These are phyloP conservation scores for Mycena polygramma DNA, from an alignment of 768 basidiomycete species.

Conservation along the genomic window DNA sequence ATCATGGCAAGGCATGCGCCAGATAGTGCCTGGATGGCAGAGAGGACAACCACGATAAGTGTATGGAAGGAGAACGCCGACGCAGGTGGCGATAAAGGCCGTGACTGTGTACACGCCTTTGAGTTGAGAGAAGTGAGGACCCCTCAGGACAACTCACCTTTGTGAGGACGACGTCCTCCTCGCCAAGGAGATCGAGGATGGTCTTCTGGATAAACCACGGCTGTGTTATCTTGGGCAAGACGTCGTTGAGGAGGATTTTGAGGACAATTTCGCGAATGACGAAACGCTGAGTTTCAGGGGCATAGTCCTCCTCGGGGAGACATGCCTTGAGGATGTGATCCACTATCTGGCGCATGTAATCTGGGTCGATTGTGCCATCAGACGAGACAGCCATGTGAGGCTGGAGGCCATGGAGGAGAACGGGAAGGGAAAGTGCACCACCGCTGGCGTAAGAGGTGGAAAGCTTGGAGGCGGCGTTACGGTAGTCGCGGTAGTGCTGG, in stretches of 20 bases:
- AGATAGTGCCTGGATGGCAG: slow-evolving; percentile 79
- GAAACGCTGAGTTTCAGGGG: slow-evolving; percentile 81
- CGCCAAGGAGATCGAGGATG: slow-evolving; percentile 59
- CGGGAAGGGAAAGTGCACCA: slow-evolving; percentile 70
- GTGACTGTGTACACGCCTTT: neutral
- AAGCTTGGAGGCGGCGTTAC: slow-evolving; percentile 71
- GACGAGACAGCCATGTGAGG: slow-evolving; percentile 84
- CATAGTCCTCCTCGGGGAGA: slow-evolving; percentile 84
- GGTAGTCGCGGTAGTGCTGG: slow-evolving; percentile 86
- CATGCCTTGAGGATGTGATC: slow-evolving; percentile 81
- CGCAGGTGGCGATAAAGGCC: slow-evolving; percentile 43
- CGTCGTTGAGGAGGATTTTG: slow-evolving; percentile 77
- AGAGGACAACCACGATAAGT: slow-evolving; percentile 78
- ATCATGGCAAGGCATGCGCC: slow-evolving; percentile 77
- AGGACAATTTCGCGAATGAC: slow-evolving; percentile 89
- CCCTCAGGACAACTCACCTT: slow-evolving; percentile 43
- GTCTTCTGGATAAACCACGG: slow-evolving; percentile 87
- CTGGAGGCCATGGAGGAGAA: slow-evolving; percentile 85
- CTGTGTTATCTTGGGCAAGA: slow-evolving; percentile 79
- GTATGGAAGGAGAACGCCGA: slow-evolving; percentile 55
- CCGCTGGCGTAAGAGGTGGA: slow-evolving; percentile 79
- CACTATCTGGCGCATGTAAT: slow-evolving; percentile 84
- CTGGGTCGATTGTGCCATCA: slow-evolving; percentile 76
- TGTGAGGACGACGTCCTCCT: slow-evolving; percentile 47
- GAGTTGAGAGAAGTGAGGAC: neutral